These are phyloP conservation scores for Tolypocladium pustulatum DNA, from an alignment of 2,329 filamentous ascomycete genomes.

Conservation along the genomic window DNA sequence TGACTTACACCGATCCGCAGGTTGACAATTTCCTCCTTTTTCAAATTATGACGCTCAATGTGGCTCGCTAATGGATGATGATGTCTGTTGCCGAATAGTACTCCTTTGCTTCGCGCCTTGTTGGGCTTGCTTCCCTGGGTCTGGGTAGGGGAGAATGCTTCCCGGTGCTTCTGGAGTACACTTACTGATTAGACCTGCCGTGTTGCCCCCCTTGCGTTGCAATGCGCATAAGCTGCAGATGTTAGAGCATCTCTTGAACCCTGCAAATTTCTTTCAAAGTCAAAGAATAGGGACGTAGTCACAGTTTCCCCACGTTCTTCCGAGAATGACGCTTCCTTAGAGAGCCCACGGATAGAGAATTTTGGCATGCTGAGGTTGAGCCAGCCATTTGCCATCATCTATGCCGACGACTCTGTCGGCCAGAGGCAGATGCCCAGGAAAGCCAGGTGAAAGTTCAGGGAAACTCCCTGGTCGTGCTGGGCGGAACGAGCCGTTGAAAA, in stretches of 20 bases:
- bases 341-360: neutral
- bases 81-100: neutral
- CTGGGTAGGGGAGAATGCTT: neutral
- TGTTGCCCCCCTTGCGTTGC: no score
- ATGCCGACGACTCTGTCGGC: neutral
- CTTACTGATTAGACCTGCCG: neutral
- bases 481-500: neutral
- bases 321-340: neutral
- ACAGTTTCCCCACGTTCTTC: neutral
- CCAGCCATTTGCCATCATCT: neutral
- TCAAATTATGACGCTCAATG: neutral
- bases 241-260: neutral
- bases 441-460: neutral
- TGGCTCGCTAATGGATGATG: neutral
- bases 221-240: neutral
- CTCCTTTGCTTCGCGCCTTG: neutral
- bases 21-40: neutral
- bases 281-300: no score
- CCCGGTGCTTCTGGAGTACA: neutral
- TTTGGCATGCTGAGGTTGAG: neutral
- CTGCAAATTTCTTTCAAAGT: neutral
- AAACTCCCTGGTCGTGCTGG: neutral
- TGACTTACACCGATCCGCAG: neutral
- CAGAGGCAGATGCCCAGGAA: neutral
- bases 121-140: neutral